Evolutionary conservation across 2,329 filamentous ascomycete genomes (phyloP).

Genomic region (Sclerotinia borealis): DNA sequence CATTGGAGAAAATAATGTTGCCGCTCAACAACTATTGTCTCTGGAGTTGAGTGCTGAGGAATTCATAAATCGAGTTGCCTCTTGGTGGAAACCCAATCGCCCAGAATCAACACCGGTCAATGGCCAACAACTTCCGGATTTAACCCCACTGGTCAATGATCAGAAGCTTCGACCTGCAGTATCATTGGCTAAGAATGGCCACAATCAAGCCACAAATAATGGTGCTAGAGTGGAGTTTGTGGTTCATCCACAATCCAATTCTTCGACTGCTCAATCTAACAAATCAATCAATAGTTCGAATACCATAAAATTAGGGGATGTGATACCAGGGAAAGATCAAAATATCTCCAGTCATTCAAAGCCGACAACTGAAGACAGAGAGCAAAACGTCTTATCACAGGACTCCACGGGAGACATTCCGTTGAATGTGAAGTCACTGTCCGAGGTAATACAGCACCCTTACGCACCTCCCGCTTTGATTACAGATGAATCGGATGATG

Average conservation of each 20-base stretch:
- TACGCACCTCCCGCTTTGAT: background rate
- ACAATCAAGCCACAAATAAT: background rate
- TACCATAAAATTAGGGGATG: too few relatives aligned
- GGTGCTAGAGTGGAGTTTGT: background rate
- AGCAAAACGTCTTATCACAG: background rate
- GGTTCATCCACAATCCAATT: background rate
- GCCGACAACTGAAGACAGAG: background rate
- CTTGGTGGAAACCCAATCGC: background rate
- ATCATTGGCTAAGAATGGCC: background rate
- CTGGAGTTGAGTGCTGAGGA: background rate
- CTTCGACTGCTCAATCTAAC: background rate
- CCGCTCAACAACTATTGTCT: background rate
- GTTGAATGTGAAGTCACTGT: background rate
- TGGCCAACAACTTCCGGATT: background rate
- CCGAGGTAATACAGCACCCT: slow-evolving; percentile 1
- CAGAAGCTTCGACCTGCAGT: background rate
- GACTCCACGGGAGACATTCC: background rate
- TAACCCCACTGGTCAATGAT: background rate
- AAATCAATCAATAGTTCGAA: background rate
- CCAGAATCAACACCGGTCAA: background rate
- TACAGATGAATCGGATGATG: background rate
- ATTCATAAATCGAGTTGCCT: background rate
- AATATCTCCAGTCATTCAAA: background rate
- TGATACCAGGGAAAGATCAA: background rate
- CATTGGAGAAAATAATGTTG: background rate